Evolutionary conservation across 441 rosid species (phyloP).

Genomic region (Bruguiera hainesii): DNA sequence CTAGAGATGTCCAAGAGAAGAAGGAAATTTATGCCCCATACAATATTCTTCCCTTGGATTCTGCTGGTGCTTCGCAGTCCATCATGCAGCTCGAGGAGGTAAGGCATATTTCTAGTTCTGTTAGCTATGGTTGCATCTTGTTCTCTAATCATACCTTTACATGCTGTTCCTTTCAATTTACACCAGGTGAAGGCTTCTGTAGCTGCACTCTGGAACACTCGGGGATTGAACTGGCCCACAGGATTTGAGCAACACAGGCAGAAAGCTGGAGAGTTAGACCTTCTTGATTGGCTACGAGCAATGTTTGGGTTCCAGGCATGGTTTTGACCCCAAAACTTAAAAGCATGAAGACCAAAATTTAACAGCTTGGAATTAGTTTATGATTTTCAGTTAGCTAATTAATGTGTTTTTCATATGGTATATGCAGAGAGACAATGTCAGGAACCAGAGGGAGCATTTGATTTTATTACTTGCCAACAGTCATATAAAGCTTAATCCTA

Average conservation of each 20-base stretch:
- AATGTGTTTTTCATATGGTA: slow-evolving; percentile 23
- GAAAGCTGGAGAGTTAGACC: slow-evolving; percentile 81
- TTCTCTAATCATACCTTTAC: slow-evolving; percentile 1
- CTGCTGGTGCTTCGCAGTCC: slow-evolving; percentile 90
- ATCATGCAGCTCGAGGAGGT: slow-evolving; percentile 98
- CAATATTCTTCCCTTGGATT: slow-evolving; percentile 95
- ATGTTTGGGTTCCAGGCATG: slow-evolving; percentile 99
- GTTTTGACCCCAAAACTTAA: slow-evolving; percentile 14
- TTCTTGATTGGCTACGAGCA: slow-evolving; percentile 97
- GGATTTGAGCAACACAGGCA: slow-evolving; percentile 79
- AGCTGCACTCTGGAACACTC: slow-evolving; percentile 83
- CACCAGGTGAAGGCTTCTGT: slow-evolving; percentile 88
- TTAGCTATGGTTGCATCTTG: neutral
- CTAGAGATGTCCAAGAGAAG: slow-evolving; percentile 97
- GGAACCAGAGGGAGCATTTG: slow-evolving; percentile 98
- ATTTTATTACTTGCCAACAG: slow-evolving; percentile 82
- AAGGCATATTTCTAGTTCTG: slow-evolving; percentile 8
- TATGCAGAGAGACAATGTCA: slow-evolving; percentile 83
- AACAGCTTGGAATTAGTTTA: slow-evolving; percentile 4
- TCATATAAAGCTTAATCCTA: slow-evolving; percentile 84
- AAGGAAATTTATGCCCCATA: slow-evolving; percentile 91
- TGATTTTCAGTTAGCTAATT: slow-evolving; percentile 12
- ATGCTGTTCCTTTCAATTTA: slow-evolving; percentile 18
- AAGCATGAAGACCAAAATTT: slow-evolving; percentile 6
- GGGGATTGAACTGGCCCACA: slow-evolving; percentile 84